Conservation (phyloP, 345 rosid genomes). For the Populus euphratica region DNA sequence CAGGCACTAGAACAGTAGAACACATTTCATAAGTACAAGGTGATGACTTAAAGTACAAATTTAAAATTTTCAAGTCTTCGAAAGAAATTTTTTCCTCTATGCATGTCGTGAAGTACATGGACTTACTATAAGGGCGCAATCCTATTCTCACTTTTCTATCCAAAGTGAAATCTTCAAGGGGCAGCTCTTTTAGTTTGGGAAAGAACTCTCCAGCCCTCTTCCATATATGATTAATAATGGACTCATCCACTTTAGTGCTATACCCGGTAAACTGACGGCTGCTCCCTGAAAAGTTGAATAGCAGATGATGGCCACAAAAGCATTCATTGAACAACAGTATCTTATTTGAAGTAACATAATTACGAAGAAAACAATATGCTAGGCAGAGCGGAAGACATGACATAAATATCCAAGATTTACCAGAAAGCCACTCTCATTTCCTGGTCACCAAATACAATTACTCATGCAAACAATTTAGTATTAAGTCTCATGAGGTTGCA, state of each 20-base stretch:
- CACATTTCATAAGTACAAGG: constrained; percentile 1
- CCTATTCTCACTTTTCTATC: constrained; percentile 83
- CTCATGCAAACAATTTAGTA: background rate
- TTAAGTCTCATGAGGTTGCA: background rate
- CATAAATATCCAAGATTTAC: background rate
- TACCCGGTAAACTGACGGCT: constrained; percentile 92
- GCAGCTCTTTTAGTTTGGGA: constrained; percentile 55
- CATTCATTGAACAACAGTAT: background rate
- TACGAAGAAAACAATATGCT: background rate
- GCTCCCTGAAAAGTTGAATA: constrained; percentile 52
- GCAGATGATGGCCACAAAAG: constrained; percentile 1
- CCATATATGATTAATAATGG: constrained; percentile 60
- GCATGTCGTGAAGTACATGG: background rate
- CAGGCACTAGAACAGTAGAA: constrained; percentile 63
- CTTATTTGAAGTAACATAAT: background rate
- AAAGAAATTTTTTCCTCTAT: background rate
- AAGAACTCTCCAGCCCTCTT: constrained; percentile 68
- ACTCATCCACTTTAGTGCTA: constrained; percentile 58
- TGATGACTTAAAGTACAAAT: background rate
- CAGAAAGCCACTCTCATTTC: background rate
- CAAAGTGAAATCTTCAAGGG: constrained; percentile 40
- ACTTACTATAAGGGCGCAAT: constrained; percentile 93
- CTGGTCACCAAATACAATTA: background rate
- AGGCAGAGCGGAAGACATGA: background rate
- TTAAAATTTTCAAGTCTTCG: background rate